Conservation (phyloP, 306 rosid species). For the Trichosanthes truncata region DNA sequence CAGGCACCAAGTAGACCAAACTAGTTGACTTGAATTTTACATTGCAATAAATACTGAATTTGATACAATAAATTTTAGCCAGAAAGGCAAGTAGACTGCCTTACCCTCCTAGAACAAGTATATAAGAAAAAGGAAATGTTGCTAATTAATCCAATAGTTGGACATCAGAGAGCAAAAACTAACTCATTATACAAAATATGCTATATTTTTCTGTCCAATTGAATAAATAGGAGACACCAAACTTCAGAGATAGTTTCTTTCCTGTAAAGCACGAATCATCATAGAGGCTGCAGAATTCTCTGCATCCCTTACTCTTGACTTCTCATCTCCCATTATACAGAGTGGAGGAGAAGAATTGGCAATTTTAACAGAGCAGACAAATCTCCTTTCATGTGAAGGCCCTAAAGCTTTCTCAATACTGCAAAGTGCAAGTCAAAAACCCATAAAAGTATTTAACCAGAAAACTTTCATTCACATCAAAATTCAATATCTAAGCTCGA, state of each 20-base stretch:
- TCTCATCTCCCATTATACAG: slow-evolving; percentile 27
- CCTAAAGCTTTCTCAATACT: slow-evolving; percentile 48
- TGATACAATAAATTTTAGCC: background rate
- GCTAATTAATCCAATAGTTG: background rate
- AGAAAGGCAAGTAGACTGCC: background rate
- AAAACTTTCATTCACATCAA: background rate
- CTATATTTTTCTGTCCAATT: background rate
- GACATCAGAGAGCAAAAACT: background rate
- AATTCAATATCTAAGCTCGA: background rate
- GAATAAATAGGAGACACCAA: background rate
- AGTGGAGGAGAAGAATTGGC: slow-evolving; percentile 16
- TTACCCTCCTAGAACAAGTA: background rate
- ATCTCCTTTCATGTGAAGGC: slow-evolving; percentile 44
- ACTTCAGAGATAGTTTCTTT: slow-evolving; percentile 21
- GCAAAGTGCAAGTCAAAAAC: background rate
- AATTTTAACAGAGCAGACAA: slow-evolving; percentile 34
- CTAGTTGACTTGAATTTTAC: background rate
- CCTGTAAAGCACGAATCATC: slow-evolving; percentile 41
- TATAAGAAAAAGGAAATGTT: background rate
- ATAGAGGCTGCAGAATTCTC: slow-evolving; percentile 64
- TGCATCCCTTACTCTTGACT: slow-evolving; percentile 36
- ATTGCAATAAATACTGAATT: background rate
- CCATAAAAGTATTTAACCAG: background rate
- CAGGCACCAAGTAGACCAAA: background rate
- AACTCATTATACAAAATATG: background rate